phyloP scores from a whole-genome alignment of 1,284 basidiomycete genomes.

The Mycena sp. region DNA sequence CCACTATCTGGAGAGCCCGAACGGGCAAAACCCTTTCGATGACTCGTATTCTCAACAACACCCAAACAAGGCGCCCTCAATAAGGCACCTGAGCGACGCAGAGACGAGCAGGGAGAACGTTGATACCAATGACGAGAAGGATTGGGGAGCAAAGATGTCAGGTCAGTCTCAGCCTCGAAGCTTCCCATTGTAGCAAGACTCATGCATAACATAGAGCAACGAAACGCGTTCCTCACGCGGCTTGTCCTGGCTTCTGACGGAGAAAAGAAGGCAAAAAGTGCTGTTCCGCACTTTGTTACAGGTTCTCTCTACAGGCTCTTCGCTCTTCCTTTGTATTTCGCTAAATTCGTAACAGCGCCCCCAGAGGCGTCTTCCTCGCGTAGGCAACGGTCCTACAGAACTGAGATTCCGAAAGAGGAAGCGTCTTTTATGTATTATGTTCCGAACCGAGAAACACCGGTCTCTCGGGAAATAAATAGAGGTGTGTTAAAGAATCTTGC shows the following conservation, averaged over 20 bases:
- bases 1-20: constrained; percentile 75
- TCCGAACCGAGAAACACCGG: constrained; percentile 41
- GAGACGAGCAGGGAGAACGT: constrained; percentile 70
- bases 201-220: constrained; percentile 43
- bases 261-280: constrained; percentile 56
- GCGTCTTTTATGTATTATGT: constrained; percentile 54
- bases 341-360: constrained; percentile 6
- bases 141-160: constrained; percentile 74
- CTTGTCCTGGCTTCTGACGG: constrained; percentile 59
- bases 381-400: constrained; percentile 20
- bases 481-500: constrained; percentile 11
- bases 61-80: constrained; percentile 62
- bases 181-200: background rate
- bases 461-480: constrained; percentile 17
- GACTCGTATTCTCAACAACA: constrained; percentile 62
- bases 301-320: constrained; percentile 38
- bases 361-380: constrained; percentile 24
- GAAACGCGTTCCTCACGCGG: constrained; percentile 70
- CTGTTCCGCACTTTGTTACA: constrained; percentile 54
- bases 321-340: background rate
- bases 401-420: constrained; percentile 44
- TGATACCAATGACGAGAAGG: constrained; percentile 72
- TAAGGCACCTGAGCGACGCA: constrained; percentile 57
- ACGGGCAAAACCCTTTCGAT: constrained; percentile 70
- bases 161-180: constrained; percentile 4